These are phyloP conservation scores for Termitomyces sp. DNA, from an alignment of 768 basidiomycete species.

Conservation along the genomic window DNA sequence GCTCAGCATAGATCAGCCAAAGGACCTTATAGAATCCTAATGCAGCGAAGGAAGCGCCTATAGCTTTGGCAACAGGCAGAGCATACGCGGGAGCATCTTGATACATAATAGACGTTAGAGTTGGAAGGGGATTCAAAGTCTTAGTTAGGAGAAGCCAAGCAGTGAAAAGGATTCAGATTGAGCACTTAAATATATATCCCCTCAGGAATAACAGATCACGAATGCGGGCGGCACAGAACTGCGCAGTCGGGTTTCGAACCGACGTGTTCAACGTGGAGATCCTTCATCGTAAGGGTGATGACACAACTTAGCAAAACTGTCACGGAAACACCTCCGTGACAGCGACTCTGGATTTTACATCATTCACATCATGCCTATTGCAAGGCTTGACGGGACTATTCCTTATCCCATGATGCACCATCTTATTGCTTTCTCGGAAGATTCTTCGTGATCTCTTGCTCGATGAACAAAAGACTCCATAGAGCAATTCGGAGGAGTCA, in stretches of 20 bases:
- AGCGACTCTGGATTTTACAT: too few species aligned
- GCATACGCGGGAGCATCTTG: not conserved
- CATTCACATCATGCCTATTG: too few species aligned
- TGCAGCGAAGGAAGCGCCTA: slow-evolving; percentile 15
- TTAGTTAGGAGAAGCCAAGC: too few species aligned
- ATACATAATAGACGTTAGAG: not conserved
- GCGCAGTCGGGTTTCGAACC: not conserved
- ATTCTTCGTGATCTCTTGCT: not conserved
- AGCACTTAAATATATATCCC: not conserved
- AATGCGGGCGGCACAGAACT: not conserved
- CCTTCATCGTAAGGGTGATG: not conserved
- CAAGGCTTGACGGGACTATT: not conserved
- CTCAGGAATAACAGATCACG: not conserved
- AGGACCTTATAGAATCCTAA: slow-evolving; percentile 29
- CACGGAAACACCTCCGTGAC: too few species aligned
- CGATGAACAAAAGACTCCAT: not conserved
- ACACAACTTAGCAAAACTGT: not conserved
- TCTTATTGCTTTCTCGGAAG: not conserved
- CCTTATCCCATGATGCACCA: not conserved
- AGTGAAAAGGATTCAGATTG: not conserved
- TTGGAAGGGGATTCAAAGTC: not conserved
- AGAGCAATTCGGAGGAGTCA: too few species aligned
- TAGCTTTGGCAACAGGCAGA: slow-evolving; percentile 1
- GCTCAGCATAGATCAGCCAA: slow-evolving; percentile 29
- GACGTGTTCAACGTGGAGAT: too few species aligned